Conservation (phyloP, 768 basidiomycete genomes). For the Collybia sordida region DNA sequence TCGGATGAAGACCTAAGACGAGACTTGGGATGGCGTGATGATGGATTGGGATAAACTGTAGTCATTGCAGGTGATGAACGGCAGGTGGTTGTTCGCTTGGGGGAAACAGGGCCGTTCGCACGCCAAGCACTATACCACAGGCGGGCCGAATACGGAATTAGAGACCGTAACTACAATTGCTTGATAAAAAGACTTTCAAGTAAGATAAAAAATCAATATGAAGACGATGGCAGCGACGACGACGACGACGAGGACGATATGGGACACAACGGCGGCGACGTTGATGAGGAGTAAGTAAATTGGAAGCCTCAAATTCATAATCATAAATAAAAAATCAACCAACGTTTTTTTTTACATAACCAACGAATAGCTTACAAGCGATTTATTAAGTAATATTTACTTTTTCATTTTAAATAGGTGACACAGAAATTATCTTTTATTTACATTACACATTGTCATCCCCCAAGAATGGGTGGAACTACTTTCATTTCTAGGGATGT, state of each 20-base stretch:
- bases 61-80: constrained; percentile 22
- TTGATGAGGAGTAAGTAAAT: not conserved
- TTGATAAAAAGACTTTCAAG: too few relatives aligned
- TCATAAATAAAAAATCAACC: too few relatives aligned
- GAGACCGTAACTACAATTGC: not conserved
- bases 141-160: not conserved
- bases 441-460: too few relatives aligned
- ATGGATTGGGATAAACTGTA: constrained; percentile 20
- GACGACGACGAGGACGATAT: not conserved
- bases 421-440: too few relatives aligned
- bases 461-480: not conserved
- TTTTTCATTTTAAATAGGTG: too few relatives aligned
- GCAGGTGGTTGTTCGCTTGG: constrained; percentile 6
- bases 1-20: constrained; percentile 50
- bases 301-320: too few relatives aligned
- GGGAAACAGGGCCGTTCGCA: constrained; percentile 21
- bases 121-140: constrained; percentile 21
- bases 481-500: constrained; percentile 32
- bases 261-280: not conserved
- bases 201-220: not conserved
- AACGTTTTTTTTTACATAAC: too few relatives aligned
- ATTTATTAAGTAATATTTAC: too few relatives aligned
- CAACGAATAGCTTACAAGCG: too few relatives aligned
- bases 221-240: not conserved
- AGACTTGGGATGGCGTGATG: constrained; percentile 25